Evolutionary conservation across 495 filamentous ascomycete species (phyloP), one percentile per base, ranked within the genome.

Genomic region (Penicillium cinerascens): DNA sequence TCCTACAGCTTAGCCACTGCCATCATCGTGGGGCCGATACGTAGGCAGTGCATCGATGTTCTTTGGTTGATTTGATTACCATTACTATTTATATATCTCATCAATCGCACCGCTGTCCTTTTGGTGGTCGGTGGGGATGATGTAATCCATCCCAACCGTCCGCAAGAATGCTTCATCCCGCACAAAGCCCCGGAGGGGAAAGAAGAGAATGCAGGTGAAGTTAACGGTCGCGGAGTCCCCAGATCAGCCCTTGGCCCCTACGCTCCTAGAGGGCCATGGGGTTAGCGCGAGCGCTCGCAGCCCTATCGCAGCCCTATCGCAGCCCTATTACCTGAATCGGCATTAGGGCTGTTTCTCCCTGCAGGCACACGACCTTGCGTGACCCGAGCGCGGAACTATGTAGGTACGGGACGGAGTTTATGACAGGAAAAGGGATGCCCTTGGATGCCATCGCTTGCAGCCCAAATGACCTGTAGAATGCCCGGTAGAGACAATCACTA

Each of bases 301-400:
- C 26, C 26, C 7, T 29, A 10, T 9, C 4, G 26, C 26, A 29
- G 26, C 29, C 29, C 29, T 13, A 13, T 11, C 17, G 44, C 44
- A 63, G 52, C 62, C 62, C 62, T 65, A 65, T 55, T 63, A 57
- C 62, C 59, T 46, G 49, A 33, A 63, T 60, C 15, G 26, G 63
- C 18, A 38, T 54, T 65, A 65, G 63, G 59, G 63, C 56, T 57
- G 57, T 36, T 40, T 40, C 42, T 43, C 41, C 20, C 41, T 36
- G 41, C 44, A 60, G 49, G 51, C 58, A 60, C 60, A 58, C 57
- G 54, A 61, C 51, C 38, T 33, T 33, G 29, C 44, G 36, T 25
- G 18, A 47, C 25, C 49, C 44, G 47, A 17, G 42, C 23, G 27
- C 54, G 38, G 58, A 59, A 56, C 42, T 58, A 59, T 59, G 51